Base-by-base conservation (phyloP, 1,284 basidiomycete species). In the Sporisorium sorghi region DNA sequence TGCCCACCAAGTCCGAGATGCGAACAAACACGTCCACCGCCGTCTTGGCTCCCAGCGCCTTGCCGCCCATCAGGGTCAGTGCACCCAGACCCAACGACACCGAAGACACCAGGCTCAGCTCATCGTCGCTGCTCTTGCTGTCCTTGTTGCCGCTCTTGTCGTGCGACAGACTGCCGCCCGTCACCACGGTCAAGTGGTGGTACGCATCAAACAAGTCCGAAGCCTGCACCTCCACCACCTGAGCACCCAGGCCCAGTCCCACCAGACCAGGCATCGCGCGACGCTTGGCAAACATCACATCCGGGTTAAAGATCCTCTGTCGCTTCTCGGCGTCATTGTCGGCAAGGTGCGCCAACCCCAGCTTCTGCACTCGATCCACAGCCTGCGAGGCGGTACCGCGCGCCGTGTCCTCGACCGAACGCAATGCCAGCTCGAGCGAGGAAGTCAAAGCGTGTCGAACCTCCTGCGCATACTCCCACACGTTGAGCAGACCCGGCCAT, bases 201-300 rank as follows among this genome's bases (percentile, higher is more conserved):
- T 92, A 90, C 40, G 93, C 87, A 83, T 98, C 96, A 84, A 97
- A 92, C 46, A 99, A 85, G 85, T 98, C 96, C 72, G 91, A 87
- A 80, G 87, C 64, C 26, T 84, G 83, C 24, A 86, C 86, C 19
- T 86, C 84, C 9, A 78, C 73, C 2, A 82, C 56, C 24, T 81
- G 78, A 6, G 69, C 50, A 33, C 65, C 58, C 17, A 84, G 64
- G 2, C 83, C 82, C 5, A 84, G 66, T 0, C 82, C 80, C 2
- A 78, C 73, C 14, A 84, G 46, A 17, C 69, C 70, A 8, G 59
- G 60, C 47, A 66, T 56, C 85, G 80, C 87, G 87, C 87, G 79
- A 87, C 90, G 70, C 87, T 88, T 47, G 87, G 82, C 40, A 86
- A 99, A 99, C 97, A 99, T 99, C 19, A 93, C 94, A 81, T 95